Evolutionary conservation across 306 rosid species (phyloP).

Genomic region (Prunus fruticosa): DNA sequence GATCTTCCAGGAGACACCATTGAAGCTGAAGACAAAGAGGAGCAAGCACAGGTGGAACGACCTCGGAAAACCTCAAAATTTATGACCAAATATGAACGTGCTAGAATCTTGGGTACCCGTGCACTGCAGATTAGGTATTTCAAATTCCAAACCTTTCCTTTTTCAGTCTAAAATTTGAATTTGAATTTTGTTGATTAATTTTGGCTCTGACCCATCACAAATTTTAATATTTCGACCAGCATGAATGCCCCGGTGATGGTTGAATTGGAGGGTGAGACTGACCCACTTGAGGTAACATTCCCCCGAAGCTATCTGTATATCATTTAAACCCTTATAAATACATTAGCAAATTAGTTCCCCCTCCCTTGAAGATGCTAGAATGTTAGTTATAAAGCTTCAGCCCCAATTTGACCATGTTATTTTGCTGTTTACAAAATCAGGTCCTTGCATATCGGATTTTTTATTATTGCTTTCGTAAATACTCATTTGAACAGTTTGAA

Average conservation of each 20-base stretch:
- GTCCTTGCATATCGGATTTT: not conserved
- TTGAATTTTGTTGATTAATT: not conserved
- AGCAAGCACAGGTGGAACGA: slow-evolving; percentile 41
- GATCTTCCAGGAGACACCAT: slow-evolving; percentile 54
- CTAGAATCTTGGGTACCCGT: slow-evolving; percentile 90
- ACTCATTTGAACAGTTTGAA: not conserved
- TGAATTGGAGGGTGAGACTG: slow-evolving; percentile 94
- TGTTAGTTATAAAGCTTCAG: not conserved
- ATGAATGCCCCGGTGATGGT: slow-evolving; percentile 99
- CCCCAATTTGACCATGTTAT: not conserved
- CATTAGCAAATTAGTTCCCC: not conserved
- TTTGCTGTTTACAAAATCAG: not conserved
- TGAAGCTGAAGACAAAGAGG: slow-evolving; percentile 64
- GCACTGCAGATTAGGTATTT: slow-evolving; percentile 91
- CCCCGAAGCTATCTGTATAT: not conserved
- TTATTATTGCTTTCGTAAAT: not conserved
- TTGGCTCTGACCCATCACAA: not conserved
- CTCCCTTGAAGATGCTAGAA: not conserved
- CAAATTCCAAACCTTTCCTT: not conserved
- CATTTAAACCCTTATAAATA: not conserved
- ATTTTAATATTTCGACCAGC: slow-evolving; percentile 36
- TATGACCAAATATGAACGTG: slow-evolving; percentile 95
- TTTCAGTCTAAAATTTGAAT: not conserved
- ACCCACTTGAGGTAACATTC: slow-evolving; percentile 85
- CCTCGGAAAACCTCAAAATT: slow-evolving; percentile 76